Percentiles rank a stretch among this genome's conserved stretches.
Conservation (phyloP, 352 stramenopile genomes). For the Pythium oligandrum region DNA sequence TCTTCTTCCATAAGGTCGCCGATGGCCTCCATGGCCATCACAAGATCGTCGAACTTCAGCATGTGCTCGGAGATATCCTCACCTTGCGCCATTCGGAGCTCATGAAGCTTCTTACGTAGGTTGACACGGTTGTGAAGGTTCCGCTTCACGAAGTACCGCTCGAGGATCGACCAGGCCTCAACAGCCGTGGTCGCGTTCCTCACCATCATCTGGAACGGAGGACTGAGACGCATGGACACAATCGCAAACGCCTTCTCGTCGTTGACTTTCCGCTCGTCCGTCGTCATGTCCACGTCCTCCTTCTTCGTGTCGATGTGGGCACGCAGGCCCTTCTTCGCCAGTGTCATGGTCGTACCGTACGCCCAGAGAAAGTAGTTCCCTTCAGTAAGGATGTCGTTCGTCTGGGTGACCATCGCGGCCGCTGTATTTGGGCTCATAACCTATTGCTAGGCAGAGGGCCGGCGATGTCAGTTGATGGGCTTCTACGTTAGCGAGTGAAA, state of each 20-base stretch:
- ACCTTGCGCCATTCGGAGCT: conserved; percentile 6
- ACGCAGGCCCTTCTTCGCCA: conserved; percentile 3
- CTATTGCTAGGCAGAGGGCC: background rate
- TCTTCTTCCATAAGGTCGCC: conserved; percentile 2
- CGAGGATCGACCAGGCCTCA: conserved; percentile 1
- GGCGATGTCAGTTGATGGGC: too few relatives aligned
- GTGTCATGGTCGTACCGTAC: conserved; percentile 6
- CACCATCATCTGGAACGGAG: conserved; percentile 6
- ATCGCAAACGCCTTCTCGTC: conserved; percentile 7
- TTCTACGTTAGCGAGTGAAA: too few relatives aligned
- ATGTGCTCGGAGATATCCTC: conserved; percentile 1
- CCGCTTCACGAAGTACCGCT: background rate
- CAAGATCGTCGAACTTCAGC: conserved; percentile 7
- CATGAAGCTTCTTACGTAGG: conserved; percentile 2
- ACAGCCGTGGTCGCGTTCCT: conserved; percentile 1
- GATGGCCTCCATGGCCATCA: conserved; percentile 3
- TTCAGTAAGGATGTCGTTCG: too few relatives aligned
- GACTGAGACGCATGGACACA: background rate
- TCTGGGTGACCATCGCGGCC: background rate
- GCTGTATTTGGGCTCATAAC: conserved; percentile 10
- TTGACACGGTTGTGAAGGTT: conserved; percentile 1
- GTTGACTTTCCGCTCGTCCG: background rate
- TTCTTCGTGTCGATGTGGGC: background rate
- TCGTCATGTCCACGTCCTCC: background rate
- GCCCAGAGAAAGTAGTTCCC: conserved; percentile 9